These are phyloP conservation scores for Hypocrella siamensis DNA, from an alignment of 2,329 filamentous ascomycete genomes.

Conservation along the genomic window DNA sequence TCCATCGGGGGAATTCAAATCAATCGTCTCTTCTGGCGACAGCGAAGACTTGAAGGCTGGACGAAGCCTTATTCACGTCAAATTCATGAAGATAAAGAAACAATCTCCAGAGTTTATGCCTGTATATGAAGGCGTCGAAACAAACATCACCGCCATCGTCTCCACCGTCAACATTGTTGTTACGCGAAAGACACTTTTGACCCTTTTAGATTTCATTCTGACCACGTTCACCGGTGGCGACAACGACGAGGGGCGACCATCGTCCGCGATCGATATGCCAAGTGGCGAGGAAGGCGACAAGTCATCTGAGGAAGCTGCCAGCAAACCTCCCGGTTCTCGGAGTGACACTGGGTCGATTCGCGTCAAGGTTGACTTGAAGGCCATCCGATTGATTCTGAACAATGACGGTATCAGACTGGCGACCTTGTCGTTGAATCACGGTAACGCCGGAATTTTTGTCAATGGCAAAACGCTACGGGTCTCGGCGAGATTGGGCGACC, in stretches of 20 bases:
- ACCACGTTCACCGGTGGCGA: constrained; percentile 66
- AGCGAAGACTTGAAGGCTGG: constrained; percentile 57
- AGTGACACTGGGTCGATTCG: constrained; percentile 63
- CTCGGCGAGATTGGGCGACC: constrained; percentile 69
- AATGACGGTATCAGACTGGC: constrained; percentile 93
- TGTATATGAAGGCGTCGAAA: constrained; percentile 84
- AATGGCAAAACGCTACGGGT: constrained; percentile 77
- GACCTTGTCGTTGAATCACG: constrained; percentile 82
- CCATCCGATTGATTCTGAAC: constrained; percentile 86
- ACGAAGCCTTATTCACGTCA: constrained; percentile 73
- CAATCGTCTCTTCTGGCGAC: constrained; percentile 79
- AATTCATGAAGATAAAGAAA: constrained; percentile 77
- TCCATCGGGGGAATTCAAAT: constrained; percentile 80
- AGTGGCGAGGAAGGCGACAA: constrained; percentile 20
- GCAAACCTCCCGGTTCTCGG: constrained; percentile 15
- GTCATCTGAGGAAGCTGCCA: constrained; percentile 12
- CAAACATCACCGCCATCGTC: constrained; percentile 76
- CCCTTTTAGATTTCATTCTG: constrained; percentile 83
- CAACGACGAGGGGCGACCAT: constrained; percentile 21
- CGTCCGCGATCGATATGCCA: constrained; percentile 15
- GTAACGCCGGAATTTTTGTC: constrained; percentile 80
- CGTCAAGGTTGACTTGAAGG: constrained; percentile 86
- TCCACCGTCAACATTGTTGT: constrained; percentile 95
- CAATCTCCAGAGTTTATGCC: constrained; percentile 87
- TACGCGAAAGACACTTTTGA: constrained; percentile 82